These are phyloP conservation scores for Pelagomonas calceolata DNA, from an alignment of 108 stramenopile species.

Conservation along the genomic window DNA sequence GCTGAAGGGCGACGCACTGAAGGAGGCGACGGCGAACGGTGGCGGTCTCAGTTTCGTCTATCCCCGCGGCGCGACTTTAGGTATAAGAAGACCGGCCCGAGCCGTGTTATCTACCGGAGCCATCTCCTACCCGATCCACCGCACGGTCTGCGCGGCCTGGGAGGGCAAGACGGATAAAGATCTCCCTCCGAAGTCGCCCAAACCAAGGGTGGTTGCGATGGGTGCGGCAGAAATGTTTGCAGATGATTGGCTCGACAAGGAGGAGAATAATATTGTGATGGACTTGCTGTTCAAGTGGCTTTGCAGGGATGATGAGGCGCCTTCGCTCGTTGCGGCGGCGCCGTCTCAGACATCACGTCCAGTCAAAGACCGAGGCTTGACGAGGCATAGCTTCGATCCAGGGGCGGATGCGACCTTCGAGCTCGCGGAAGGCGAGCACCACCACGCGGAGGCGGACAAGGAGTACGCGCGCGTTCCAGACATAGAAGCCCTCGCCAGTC, in stretches of 20 bases:
- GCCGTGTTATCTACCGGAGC: conserved; percentile 58
- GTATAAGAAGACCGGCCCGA: conserved; percentile 43
- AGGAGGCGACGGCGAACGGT: neutral
- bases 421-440: neutral
- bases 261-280: conserved; percentile 50
- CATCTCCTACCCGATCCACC: conserved; percentile 63
- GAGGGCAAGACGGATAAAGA: conserved; percentile 24
- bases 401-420: neutral
- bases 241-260: conserved; percentile 66
- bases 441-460: neutral
- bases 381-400: no score
- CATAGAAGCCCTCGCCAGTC: conserved; percentile 50
- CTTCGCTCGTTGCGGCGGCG: conserved; percentile 9
- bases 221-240: conserved; percentile 58
- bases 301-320: conserved; percentile 18
- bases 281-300: conserved; percentile 54
- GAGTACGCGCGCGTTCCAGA: conserved; percentile 52
- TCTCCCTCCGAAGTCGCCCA: neutral
- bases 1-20: neutral
- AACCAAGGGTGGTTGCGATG: conserved; percentile 35
- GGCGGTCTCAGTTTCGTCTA: conserved; percentile 52
- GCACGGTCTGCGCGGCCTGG: conserved; percentile 56
- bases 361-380: no score
- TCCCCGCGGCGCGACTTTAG: conserved; percentile 62
- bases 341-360: no score